Evolutionary conservation across 1,284 basidiomycete species (phyloP).

Genomic region (Ganoderma resinaceum): DNA sequence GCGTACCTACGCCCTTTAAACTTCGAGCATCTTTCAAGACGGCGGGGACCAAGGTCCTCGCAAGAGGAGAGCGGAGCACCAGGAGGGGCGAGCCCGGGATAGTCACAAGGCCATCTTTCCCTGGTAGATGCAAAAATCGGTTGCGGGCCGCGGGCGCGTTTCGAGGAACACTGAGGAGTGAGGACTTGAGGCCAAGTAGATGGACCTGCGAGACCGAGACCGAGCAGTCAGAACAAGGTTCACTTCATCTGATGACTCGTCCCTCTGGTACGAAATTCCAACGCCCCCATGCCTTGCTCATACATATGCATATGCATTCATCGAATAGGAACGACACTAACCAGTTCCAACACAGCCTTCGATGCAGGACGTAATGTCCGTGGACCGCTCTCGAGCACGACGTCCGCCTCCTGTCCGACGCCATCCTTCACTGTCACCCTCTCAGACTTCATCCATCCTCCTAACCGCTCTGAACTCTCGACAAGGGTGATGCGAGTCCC

Average conservation of each 20-base stretch:
- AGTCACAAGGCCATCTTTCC: slow-evolving; percentile 52
- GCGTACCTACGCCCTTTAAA: not conserved
- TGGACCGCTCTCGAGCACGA: slow-evolving; percentile 84
- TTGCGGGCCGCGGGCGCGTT: slow-evolving; percentile 75
- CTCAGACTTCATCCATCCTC: slow-evolving; percentile 86
- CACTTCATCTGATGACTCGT: not conserved
- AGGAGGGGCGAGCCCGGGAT: slow-evolving; percentile 54
- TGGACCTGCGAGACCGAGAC: slow-evolving; percentile 66
- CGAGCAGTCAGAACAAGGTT: not conserved
- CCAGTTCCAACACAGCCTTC: slow-evolving; percentile 79
- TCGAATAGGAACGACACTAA: slow-evolving; percentile 49
- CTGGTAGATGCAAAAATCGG: slow-evolving; percentile 75
- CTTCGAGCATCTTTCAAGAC: slow-evolving; percentile 66
- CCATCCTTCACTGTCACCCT: slow-evolving; percentile 53
- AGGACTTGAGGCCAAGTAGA: slow-evolving; percentile 66
- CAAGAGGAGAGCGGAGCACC: slow-evolving; percentile 54
- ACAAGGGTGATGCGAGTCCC: slow-evolving; percentile 66
- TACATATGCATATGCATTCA: not conserved
- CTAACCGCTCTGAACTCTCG: slow-evolving; percentile 70
- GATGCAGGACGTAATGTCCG: slow-evolving; percentile 82
- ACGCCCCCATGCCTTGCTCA: not conserved
- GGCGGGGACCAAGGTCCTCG: slow-evolving; percentile 58
- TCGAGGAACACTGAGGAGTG: slow-evolving; percentile 70
- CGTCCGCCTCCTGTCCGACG: slow-evolving; percentile 45
- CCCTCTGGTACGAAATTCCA: not conserved